These are phyloP conservation scores for Plicaturopsis crispa DNA, from an alignment of 768 basidiomycete species.

Conservation along the genomic window DNA sequence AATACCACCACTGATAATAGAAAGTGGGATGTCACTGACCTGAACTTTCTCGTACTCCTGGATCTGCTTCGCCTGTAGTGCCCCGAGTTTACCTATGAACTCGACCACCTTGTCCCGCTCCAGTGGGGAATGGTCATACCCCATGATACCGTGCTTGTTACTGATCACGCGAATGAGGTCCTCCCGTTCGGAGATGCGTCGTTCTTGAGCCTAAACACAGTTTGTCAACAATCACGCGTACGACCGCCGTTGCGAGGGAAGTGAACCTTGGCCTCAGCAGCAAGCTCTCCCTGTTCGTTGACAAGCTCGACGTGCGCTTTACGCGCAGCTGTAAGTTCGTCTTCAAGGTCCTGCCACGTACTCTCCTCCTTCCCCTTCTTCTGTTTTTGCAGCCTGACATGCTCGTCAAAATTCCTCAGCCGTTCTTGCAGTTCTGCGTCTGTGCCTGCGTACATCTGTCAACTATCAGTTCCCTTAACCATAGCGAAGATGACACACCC, in stretches of 20 bases:
- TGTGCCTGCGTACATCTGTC: constrained; percentile 38
- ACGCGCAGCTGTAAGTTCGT: constrained; percentile 42
- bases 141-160: constrained; percentile 62
- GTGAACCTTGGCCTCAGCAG: constrained; percentile 67
- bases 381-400: constrained; percentile 43
- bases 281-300: constrained; percentile 57
- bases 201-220: constrained; percentile 56
- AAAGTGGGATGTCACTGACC: constrained; percentile 28
- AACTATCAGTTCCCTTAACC: background rate
- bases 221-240: background rate
- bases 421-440: constrained; percentile 64
- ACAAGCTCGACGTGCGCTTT: constrained; percentile 48
- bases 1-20: background rate
- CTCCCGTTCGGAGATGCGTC: constrained; percentile 65
- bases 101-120: constrained; percentile 66
- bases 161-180: constrained; percentile 63
- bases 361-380: constrained; percentile 38
- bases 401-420: constrained; percentile 50
- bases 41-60: constrained; percentile 60
- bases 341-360: constrained; percentile 56
- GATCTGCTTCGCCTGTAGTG: constrained; percentile 56
- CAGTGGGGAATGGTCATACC: constrained; percentile 63
- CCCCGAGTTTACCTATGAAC: constrained; percentile 60
- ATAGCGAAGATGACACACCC: constrained; percentile 31
- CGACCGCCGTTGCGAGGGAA: background rate